Evolutionary conservation across 768 basidiomycete genomes (phyloP).

Genomic region (Xerocomellus dryophilus): DNA sequence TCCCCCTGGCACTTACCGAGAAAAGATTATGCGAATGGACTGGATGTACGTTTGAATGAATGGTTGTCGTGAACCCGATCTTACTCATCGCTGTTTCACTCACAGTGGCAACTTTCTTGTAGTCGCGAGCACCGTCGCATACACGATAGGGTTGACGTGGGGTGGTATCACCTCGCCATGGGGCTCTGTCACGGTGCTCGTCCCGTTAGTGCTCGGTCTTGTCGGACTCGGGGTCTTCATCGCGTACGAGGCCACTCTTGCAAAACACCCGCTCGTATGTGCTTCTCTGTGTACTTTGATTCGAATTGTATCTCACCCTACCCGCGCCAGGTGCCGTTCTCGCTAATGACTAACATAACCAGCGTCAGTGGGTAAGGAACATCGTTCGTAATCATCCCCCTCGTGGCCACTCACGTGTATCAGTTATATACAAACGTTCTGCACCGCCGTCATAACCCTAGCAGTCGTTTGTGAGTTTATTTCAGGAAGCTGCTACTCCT

Average conservation of each 20-base stretch:
- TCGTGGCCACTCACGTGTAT: background rate
- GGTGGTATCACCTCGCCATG: background rate
- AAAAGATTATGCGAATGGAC: constrained; percentile 39
- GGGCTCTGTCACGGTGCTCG: background rate
- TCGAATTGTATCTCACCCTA: background rate
- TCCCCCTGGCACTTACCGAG: constrained; percentile 30
- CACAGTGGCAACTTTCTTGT: background rate
- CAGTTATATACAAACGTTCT: constrained; percentile 28
- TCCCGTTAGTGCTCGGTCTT: background rate
- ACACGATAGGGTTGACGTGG: background rate
- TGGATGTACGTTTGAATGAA: constrained; percentile 35
- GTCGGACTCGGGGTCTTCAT: background rate
- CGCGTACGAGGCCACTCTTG: background rate
- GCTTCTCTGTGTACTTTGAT: background rate
- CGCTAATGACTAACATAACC: background rate
- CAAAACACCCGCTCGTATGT: background rate
- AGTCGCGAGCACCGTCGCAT: background rate
- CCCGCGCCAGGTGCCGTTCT: background rate
- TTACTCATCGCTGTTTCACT: background rate
- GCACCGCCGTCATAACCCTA: constrained; percentile 15
- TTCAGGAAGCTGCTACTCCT: background rate
- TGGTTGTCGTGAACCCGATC: background rate
- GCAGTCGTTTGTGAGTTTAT: constrained; percentile 19
- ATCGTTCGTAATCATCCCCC: background rate
- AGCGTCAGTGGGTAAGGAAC: constrained; percentile 17